Evolutionary conservation across 2,329 filamentous ascomycete species (phyloP).

Genomic region (Endocalyx cinctus): DNA sequence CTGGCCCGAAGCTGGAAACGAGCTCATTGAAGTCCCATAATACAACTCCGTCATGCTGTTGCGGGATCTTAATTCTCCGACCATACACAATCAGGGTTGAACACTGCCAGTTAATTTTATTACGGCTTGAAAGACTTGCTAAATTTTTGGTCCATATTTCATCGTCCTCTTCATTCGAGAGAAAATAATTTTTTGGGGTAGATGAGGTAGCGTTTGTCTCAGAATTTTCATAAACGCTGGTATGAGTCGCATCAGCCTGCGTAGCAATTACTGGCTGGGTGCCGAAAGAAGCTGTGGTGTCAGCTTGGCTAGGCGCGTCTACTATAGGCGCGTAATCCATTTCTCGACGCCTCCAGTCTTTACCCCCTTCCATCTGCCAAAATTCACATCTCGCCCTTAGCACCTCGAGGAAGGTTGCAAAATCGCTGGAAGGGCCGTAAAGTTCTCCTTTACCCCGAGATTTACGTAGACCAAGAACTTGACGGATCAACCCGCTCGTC

Average conservation of each 20-base stretch:
- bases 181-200: constrained; percentile 25
- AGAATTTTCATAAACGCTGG: constrained; percentile 2
- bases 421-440: constrained; percentile 63
- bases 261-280: not conserved
- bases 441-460: constrained; percentile 40
- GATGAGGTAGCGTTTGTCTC: constrained; percentile 6
- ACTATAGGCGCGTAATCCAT: too few relatives aligned
- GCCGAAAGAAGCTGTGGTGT: constrained; percentile 6
- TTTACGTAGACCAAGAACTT: constrained; percentile 39
- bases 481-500: constrained; percentile 46
- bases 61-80: constrained; percentile 55
- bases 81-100: constrained; percentile 55
- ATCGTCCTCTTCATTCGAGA: constrained; percentile 19
- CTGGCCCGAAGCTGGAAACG: constrained; percentile 66
- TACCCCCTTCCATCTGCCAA: constrained; percentile 75
- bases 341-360: constrained; percentile 64
- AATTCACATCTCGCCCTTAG: constrained; percentile 74
- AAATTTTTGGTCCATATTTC: constrained; percentile 21
- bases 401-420: constrained; percentile 70
- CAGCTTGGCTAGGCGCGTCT: too few relatives aligned
- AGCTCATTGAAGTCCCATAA: constrained; percentile 66
- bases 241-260: not conserved
- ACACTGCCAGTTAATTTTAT: constrained; percentile 35
- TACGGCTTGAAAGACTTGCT: constrained; percentile 3
- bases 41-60: constrained; percentile 51